Conservation (phyloP, 1,284 basidiomycete genomes). For the Hypsizygus ulmarius region DNA sequence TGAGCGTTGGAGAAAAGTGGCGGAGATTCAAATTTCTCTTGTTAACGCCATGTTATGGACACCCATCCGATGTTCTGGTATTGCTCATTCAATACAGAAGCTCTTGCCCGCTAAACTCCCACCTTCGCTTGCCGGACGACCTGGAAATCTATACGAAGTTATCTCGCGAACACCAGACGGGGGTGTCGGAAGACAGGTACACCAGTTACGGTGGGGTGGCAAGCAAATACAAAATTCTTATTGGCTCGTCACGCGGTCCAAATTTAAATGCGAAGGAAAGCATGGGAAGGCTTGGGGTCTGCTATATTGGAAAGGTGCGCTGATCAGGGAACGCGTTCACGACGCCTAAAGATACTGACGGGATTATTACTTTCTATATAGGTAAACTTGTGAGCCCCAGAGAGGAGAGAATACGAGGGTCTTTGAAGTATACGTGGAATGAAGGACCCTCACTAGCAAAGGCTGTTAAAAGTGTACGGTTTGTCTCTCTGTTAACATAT, state of each 20-base stretch:
- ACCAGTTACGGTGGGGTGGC: constrained; percentile 69
- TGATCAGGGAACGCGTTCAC: neutral
- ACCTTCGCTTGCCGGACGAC: constrained; percentile 51
- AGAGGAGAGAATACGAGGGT: constrained; percentile 53
- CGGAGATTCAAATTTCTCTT: constrained; percentile 32
- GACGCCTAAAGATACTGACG: neutral
- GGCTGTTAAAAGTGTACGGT: constrained; percentile 2
- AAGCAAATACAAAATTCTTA: constrained; percentile 68
- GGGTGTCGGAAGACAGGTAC: constrained; percentile 62
- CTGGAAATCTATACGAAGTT: constrained; percentile 67
- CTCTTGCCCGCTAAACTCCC: constrained; percentile 52
- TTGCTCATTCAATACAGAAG: constrained; percentile 47
- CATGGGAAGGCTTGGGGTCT: constrained; percentile 79
- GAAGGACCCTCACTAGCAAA: constrained; percentile 44
- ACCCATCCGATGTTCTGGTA: constrained; percentile 25
- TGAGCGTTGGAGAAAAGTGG: constrained; percentile 14
- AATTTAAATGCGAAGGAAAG: constrained; percentile 65
- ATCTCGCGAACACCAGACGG: constrained; percentile 66
- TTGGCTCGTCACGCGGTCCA: constrained; percentile 69
- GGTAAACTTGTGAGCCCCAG: constrained; percentile 47
- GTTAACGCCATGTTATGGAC: constrained; percentile 32
- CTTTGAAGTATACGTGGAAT: constrained; percentile 61
- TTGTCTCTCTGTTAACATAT: neutral
- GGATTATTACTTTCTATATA: constrained; percentile 21
- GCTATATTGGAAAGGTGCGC: constrained; percentile 73